phyloP scores from a whole-genome alignment of 129 eudicot genomes.

The Lactuca sativa region DNA sequence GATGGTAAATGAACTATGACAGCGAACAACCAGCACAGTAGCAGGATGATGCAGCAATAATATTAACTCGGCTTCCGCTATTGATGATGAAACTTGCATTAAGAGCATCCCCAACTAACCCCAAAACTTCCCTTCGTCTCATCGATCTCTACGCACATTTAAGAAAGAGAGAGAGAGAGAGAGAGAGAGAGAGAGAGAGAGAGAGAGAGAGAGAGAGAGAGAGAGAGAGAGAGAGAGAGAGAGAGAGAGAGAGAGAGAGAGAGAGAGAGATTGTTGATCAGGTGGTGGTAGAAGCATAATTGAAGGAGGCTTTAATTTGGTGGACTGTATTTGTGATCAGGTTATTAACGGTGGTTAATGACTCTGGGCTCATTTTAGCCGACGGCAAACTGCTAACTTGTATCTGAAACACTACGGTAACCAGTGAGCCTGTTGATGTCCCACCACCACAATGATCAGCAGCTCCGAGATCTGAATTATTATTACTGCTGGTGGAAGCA shows the following conservation, averaged over 20 bases:
- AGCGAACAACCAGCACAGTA: conserved; percentile 35
- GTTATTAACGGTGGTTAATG: conserved; percentile 61
- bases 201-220: too few relatives aligned
- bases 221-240: too few relatives aligned
- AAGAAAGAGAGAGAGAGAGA: conserved; percentile 4
- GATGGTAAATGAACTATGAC: conserved; percentile 52
- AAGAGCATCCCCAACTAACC: conserved; percentile 46
- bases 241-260: conserved; percentile 6
- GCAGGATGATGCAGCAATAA: conserved; percentile 54
- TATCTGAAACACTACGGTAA: conserved; percentile 69
- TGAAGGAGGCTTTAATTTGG: conserved; percentile 70
- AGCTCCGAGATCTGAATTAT: neutral
- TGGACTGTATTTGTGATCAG: conserved; percentile 66
- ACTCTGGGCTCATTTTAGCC: conserved; percentile 65
- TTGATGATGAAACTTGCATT: conserved; percentile 52
- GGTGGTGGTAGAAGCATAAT: conserved; percentile 41
- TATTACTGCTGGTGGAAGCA: conserved; percentile 48
- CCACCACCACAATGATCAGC: neutral
- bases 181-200: too few relatives aligned
- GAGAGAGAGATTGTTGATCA: neutral
- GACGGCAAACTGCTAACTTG: conserved; percentile 57
- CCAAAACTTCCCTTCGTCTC: conserved; percentile 26
- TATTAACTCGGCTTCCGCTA: conserved; percentile 50
- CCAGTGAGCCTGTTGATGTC: conserved; percentile 45
- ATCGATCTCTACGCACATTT: conserved; percentile 26